phyloP scores from a whole-genome alignment of 2,329 filamentous ascomycete species.

The Diplodia intermedia region DNA sequence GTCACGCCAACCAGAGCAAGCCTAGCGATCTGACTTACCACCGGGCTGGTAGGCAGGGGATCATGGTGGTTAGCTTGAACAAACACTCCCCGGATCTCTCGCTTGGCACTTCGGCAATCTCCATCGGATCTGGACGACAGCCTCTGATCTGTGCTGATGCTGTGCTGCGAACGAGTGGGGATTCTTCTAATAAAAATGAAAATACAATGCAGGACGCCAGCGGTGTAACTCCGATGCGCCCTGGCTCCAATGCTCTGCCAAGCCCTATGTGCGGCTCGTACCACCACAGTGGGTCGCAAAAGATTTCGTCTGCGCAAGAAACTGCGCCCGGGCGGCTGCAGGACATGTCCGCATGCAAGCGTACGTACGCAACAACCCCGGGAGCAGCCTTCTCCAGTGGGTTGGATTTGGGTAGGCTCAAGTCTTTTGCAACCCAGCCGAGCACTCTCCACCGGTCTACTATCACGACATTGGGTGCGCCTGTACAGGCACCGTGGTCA shows the following conservation, averaged over 20 bases:
- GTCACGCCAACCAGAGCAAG: slow-evolving; percentile 3
- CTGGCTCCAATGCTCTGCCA: not conserved
- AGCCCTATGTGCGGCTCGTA: slow-evolving; percentile 3
- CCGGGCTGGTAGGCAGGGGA: slow-evolving; percentile 9
- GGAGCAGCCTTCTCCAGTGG: too few species aligned
- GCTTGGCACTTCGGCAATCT: slow-evolving; percentile 19
- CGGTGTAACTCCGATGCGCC: not conserved
- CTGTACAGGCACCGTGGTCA: not conserved
- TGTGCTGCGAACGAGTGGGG: slow-evolving; percentile 3
- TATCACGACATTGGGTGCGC: not conserved
- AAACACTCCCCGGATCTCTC: not conserved
- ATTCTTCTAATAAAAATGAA: not conserved
- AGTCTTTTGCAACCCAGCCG: too few species aligned
- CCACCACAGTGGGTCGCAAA: not conserved
- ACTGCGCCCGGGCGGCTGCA: too few species aligned
- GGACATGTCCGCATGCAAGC: too few species aligned
- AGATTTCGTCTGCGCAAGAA: not conserved
- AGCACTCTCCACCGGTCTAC: not conserved
- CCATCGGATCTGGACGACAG: not conserved
- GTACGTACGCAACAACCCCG: too few species aligned
- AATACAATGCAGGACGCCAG: not conserved
- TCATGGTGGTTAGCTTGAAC: slow-evolving; percentile 4
- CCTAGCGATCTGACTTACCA: slow-evolving; percentile 7
- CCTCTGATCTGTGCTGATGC: slow-evolving; percentile 10
- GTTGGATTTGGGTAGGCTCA: too few species aligned